These are phyloP conservation scores for Dactylellina leptospora DNA, from an alignment of 2,329 filamentous ascomycete species.

Conservation along the genomic window DNA sequence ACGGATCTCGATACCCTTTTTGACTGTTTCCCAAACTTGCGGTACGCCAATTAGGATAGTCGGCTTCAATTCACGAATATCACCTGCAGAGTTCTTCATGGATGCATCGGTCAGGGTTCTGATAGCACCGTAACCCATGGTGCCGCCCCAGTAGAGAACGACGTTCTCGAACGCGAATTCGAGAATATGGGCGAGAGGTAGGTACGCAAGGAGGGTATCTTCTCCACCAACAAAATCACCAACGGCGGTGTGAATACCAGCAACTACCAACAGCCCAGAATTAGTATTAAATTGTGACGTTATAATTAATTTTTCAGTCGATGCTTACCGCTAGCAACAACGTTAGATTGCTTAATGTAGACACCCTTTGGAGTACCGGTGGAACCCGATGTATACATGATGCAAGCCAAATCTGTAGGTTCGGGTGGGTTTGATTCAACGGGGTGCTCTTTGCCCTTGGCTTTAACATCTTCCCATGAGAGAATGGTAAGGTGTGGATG, in stretches of 20 bases:
- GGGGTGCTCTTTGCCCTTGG: slow-evolving; percentile 72
- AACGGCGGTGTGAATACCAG: slow-evolving; percentile 81
- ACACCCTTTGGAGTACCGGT: slow-evolving; percentile 91
- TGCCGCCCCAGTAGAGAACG: slow-evolving; percentile 86
- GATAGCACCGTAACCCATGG: slow-evolving; percentile 90
- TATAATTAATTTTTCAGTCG: neutral
- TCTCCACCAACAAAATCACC: slow-evolving; percentile 78
- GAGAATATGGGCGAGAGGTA: slow-evolving; percentile 93
- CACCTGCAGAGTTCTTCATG: slow-evolving; percentile 87
- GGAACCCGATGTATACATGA: slow-evolving; percentile 87
- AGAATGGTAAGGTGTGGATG: slow-evolving; percentile 67
- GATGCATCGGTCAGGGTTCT: slow-evolving; percentile 86
- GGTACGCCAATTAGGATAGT: slow-evolving; percentile 93
- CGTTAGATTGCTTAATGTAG: slow-evolving; percentile 79
- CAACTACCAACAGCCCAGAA: slow-evolving; percentile 65
- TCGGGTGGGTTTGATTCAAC: slow-evolving; percentile 75
- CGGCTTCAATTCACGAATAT: slow-evolving; percentile 90
- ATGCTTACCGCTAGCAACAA: slow-evolving; percentile 77
- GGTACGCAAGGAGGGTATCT: slow-evolving; percentile 85
- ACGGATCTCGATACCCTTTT: slow-evolving; percentile 87
- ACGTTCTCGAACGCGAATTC: slow-evolving; percentile 96
- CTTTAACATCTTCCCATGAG: slow-evolving; percentile 67
- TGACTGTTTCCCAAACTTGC: slow-evolving; percentile 95
- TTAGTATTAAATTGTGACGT: slow-evolving; percentile 13
- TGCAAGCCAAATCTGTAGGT: slow-evolving; percentile 81